Conservation (phyloP, 306 rosid genomes). For the Gleditsia sinensis region DNA sequence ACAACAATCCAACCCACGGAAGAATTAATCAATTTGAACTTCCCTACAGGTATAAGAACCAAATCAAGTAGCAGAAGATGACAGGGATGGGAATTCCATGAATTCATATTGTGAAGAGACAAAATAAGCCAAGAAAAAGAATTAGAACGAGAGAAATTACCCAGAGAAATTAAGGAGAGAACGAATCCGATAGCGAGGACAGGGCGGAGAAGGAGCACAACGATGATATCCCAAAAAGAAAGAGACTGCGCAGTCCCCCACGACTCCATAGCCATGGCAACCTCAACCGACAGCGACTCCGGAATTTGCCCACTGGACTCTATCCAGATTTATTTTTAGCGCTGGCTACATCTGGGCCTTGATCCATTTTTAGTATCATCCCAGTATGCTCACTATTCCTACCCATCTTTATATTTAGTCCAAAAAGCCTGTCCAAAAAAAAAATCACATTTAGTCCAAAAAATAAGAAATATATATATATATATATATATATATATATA, state of each 20-base stretch:
- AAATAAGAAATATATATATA: too few species aligned
- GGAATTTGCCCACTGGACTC: background rate
- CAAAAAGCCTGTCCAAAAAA: too few species aligned
- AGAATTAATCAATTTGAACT: background rate
- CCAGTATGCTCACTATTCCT: too few species aligned
- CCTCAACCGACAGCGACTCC: background rate
- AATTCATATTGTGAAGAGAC: background rate
- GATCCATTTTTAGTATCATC: background rate
- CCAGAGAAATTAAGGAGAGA: constrained; percentile 55
- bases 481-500: too few species aligned
- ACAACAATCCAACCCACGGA: background rate
- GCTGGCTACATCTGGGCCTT: background rate
- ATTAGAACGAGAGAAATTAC: constrained; percentile 39
- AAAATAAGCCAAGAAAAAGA: background rate
- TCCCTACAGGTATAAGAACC: background rate
- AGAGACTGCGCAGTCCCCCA: constrained; percentile 26
- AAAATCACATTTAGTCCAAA: too few species aligned
- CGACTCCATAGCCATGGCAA: constrained; percentile 47
- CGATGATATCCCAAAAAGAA: constrained; percentile 51
- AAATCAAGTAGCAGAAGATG: background rate
- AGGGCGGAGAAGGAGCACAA: constrained; percentile 61
- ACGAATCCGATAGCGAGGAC: constrained; percentile 58
- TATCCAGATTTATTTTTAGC: background rate
- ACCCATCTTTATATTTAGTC: too few species aligned
- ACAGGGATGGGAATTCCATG: background rate